Evolutionary conservation across 768 basidiomycete genomes (phyloP), one percentile per base, ranked within the genome.

Genomic region (Leccinum ochraceum): DNA sequence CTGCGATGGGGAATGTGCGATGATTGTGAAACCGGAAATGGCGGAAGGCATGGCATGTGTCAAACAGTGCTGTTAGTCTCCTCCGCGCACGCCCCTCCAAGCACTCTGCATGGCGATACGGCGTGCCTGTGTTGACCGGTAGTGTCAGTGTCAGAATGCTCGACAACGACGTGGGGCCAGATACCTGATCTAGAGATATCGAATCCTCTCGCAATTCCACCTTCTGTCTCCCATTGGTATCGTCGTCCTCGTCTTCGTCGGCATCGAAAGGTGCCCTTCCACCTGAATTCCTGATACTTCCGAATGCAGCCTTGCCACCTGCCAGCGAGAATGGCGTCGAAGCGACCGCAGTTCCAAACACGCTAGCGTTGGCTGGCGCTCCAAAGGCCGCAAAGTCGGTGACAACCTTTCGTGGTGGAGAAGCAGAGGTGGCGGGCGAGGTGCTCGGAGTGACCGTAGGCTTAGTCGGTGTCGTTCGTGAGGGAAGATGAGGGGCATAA

Each of bases 141-240:
- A 67, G 44, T 4, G 54, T 64, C 42, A 61, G 60, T 30, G 30
- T 24, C 42, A 42, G 36, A 22, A 56, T 46, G 53, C 10, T 11
- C 37, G 26, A 20, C 52, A 59, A 37, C 50, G 42, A 51, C 11
- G 1, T 26, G 20, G 11, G 11, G 20, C 6, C 34, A 73, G 81
- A 28, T 66, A 94, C 94, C 84, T 98, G 96, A 65, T 98, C 96
- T 60, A 97, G 80, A 13, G 92, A 89, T 72, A 99, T 98, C 32
- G 88, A 86, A 67, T 88, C 91, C 69, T 94, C 91, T 65, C 81
- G 79, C 63, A 96, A 77, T 68, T 90, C 88, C 24, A 97, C 85
- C 63, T 78, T 85, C 73, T 94, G 90, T 66, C 80, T 80, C 17
- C 85, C 83, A 55, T 83, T 79, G 0, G 82, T 81, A 1, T 87